Evolutionary conservation across 768 basidiomycete species (phyloP).

Genomic region (Cubamyces sp.): DNA sequence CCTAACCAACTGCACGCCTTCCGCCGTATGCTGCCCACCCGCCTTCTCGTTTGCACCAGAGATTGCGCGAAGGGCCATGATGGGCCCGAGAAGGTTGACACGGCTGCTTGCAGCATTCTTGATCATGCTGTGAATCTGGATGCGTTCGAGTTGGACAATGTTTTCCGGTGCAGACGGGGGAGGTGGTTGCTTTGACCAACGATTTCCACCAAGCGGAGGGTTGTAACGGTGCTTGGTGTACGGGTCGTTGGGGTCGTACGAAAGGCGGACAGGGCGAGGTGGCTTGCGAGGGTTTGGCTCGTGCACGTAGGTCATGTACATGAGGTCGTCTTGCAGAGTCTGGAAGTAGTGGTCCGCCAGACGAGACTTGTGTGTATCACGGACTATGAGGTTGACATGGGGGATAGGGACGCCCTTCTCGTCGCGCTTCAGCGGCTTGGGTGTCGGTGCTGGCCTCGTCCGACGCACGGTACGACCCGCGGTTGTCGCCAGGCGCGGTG

Average conservation of each 20-base stretch:
- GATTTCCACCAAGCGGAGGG: slow-evolving; percentile 72
- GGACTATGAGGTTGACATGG: slow-evolving; percentile 64
- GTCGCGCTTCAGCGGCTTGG: slow-evolving; percentile 48
- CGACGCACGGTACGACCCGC: slow-evolving; percentile 27
- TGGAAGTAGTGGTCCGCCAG: slow-evolving; percentile 83
- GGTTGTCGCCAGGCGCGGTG: slow-evolving; percentile 19
- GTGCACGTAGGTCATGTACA: slow-evolving; percentile 96
- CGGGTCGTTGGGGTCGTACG: slow-evolving; percentile 77
- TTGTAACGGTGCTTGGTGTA: slow-evolving; percentile 82
- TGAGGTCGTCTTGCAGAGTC: slow-evolving; percentile 82
- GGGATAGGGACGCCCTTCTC: slow-evolving; percentile 71
- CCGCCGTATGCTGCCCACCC: slow-evolving; percentile 67
- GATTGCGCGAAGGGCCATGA: slow-evolving; percentile 87
- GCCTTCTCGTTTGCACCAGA: slow-evolving; percentile 80
- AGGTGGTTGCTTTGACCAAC: slow-evolving; percentile 67
- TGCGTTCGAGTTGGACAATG: slow-evolving; percentile 77
- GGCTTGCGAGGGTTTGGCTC: slow-evolving; percentile 56
- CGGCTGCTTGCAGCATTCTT: slow-evolving; percentile 79
- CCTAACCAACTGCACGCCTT: slow-evolving; percentile 80
- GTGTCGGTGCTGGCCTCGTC: slow-evolving; percentile 25
- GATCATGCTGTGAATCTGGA: slow-evolving; percentile 85
- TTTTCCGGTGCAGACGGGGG: slow-evolving; percentile 70
- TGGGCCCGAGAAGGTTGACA: slow-evolving; percentile 74
- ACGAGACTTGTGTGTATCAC: slow-evolving; percentile 73
- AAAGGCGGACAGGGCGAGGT: slow-evolving; percentile 62